These are phyloP conservation scores for Ascochyta rabiei DNA, from an alignment of 2,329 filamentous ascomycete species.

Conservation along the genomic window DNA sequence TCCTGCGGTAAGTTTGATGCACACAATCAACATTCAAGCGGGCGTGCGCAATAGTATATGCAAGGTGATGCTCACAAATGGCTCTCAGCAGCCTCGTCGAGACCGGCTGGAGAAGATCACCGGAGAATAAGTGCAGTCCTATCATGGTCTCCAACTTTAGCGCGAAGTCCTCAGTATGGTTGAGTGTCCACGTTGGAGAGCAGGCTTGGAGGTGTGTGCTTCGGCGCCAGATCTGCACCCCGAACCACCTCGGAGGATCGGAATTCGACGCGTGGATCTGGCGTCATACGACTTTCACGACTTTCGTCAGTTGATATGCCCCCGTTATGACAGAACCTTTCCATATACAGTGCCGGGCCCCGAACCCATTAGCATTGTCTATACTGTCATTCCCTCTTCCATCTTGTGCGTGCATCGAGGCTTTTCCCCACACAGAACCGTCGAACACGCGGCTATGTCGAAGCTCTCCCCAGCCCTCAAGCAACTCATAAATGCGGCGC, in stretches of 20 bases:
- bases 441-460: slow-evolving; percentile 33
- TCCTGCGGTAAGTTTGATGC: too few species aligned
- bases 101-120: too few species aligned
- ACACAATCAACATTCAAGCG: too few species aligned
- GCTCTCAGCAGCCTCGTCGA: too few species aligned
- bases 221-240: slow-evolving; percentile 10
- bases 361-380: too few species aligned
- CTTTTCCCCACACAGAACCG: background rate
- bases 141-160: too few species aligned
- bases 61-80: too few species aligned
- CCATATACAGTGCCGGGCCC: background rate
- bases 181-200: background rate
- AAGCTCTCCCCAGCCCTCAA: slow-evolving; percentile 45
- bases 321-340: background rate
- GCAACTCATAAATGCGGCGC: slow-evolving; percentile 44
- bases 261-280: slow-evolving; percentile 1
- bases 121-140: too few species aligned
- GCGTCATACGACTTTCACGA: slow-evolving; percentile 13
- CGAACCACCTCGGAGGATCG: slow-evolving; percentile 9
- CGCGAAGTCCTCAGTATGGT: background rate
- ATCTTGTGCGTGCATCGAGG: background rate
- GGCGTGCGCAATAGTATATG: too few species aligned
- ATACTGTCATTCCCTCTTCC: background rate
- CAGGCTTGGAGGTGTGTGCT: background rate
- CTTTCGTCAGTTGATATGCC: slow-evolving; percentile 14